phyloP scores from a whole-genome alignment of 2,329 filamentous ascomycete genomes.

The Aureobasidium pullulans region DNA sequence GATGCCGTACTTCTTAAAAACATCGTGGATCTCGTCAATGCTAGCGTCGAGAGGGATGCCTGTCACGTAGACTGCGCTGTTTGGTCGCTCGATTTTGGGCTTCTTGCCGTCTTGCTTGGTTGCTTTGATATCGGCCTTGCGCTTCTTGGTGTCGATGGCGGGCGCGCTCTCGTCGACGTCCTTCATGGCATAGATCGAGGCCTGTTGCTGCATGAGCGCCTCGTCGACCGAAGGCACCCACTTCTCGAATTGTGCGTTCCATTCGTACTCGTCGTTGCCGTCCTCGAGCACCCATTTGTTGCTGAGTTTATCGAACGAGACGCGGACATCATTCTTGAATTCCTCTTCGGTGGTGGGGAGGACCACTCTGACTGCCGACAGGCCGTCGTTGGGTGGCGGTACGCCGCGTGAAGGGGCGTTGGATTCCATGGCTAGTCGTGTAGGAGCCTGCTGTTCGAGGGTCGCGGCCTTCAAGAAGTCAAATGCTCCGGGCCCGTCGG shows the following conservation, averaged over 20 bases:
- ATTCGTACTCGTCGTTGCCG: slow-evolving; percentile 78
- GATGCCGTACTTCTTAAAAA: slow-evolving; percentile 84
- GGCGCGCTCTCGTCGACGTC: slow-evolving; percentile 48
- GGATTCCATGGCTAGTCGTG: not conserved
- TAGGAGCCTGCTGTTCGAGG: not conserved
- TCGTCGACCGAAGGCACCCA: slow-evolving; percentile 68
- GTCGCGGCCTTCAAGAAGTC: not conserved
- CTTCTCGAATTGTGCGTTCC: slow-evolving; percentile 59
- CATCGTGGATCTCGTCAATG: slow-evolving; percentile 68
- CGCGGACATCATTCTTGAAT: slow-evolving; percentile 71
- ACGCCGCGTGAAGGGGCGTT: not conserved
- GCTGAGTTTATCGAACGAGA: slow-evolving; percentile 79
- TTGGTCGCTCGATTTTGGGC: slow-evolving; percentile 45
- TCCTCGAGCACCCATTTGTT: slow-evolving; percentile 77
- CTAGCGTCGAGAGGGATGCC: slow-evolving; percentile 75
- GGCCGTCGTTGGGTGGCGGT: slow-evolving; percentile 2
- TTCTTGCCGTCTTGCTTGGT: slow-evolving; percentile 23
- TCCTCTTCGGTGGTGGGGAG: slow-evolving; percentile 54
- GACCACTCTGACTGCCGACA: slow-evolving; percentile 20
- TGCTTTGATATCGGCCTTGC: slow-evolving; percentile 32
- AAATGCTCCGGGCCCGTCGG: not conserved
- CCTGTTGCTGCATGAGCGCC: slow-evolving; percentile 52
- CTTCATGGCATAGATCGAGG: slow-evolving; percentile 52
- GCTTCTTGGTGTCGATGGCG: slow-evolving; percentile 38
- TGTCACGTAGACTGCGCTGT: slow-evolving; percentile 88